Percentiles rank a stretch among this genome's conserved stretches.
phyloP scores from a whole-genome alignment of 352 stramenopile species.

The Globisporangium yorkense region DNA sequence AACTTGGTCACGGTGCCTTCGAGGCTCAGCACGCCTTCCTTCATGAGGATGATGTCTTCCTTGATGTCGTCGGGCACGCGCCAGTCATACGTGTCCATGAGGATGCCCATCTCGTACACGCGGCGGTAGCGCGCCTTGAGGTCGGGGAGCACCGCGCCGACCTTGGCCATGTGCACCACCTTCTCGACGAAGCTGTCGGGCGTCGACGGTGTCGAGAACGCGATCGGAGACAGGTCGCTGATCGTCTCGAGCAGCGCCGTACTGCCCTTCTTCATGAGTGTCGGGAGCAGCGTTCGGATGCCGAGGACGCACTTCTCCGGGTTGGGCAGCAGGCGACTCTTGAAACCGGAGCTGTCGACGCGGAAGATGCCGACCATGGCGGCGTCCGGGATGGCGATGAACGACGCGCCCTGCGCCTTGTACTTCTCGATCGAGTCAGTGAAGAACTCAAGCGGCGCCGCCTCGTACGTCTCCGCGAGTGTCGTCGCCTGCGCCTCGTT shows the following conservation, averaged over 20 bases:
- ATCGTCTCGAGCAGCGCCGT: constrained; percentile 79
- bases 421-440: constrained; percentile 82
- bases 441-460: constrained; percentile 73
- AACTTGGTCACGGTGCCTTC: constrained; percentile 88
- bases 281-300: constrained; percentile 77
- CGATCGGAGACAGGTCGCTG: constrained; percentile 76
- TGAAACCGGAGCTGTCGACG: constrained; percentile 88
- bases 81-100: constrained; percentile 92
- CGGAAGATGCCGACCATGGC: constrained; percentile 91
- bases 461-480: constrained; percentile 64
- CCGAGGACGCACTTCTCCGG: constrained; percentile 84
- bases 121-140: constrained; percentile 69
- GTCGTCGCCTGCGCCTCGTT: constrained; percentile 75
- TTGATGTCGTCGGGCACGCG: constrained; percentile 89
- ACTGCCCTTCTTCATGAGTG: constrained; percentile 87
- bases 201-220: constrained; percentile 61
- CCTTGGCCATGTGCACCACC: constrained; percentile 83
- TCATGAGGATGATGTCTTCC: constrained; percentile 92
- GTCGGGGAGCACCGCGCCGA: constrained; percentile 51
- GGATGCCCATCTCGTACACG: constrained; percentile 80
- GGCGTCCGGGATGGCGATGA: constrained; percentile 78
- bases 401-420: constrained; percentile 64
- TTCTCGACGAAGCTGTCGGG: constrained; percentile 85
- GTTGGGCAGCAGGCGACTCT: constrained; percentile 82
- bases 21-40: constrained; percentile 87